Base-by-base conservation (phyloP, 1,284 basidiomycete genomes). In the Cryptococcus sp. region DNA sequence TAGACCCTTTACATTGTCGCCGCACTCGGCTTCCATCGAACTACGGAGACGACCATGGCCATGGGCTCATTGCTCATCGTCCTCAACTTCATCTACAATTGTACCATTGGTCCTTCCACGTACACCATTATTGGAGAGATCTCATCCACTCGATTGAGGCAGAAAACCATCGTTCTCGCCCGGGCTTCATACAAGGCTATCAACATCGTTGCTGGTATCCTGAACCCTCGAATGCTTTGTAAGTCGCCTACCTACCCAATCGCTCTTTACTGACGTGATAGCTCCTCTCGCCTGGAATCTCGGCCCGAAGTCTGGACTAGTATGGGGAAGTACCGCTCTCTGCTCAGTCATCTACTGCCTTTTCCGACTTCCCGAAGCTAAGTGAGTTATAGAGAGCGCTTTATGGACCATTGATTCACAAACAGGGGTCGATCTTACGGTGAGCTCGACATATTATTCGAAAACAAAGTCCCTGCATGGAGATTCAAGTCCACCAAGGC, bases 141-240 rank as follows among this genome's bases (percentile, higher is more conserved):
- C 25, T 54, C 58, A 2, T 43, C 55, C 1, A 54, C 58, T 3
- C 44, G 51, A 40, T 24, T 55, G 4, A 48, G 56, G 41, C 48
- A 54, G 24, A 79, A 79, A 64, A 72, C 78, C 0, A 72, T 79
- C 59, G 78, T 72, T 1, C 70, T 80, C 19, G 67, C 76, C 13
- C 71, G 78, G 18, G 72, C 73, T 50, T 56, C 69, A 2, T 79
- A 78, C 52, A 49, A 54, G 39, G 45, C 56, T 39, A 57, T 57
- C 45, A 57, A 56, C 64, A 73, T 69, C 44, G 61, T 73, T 23
- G 70, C 66, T 40, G 59, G 56, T 14, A 58, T 58, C 46, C 52
- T 61, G n/a, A 36, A 43, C 41, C 52, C 52, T 18, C n/a, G 52
- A n/a, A 53, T 53, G 52, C 34, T 53, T 13, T 48, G 46, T 36